Evolutionary conservation across 2,329 filamentous ascomycete genomes (phyloP).

Genomic region (Aspergillus udagawae): DNA sequence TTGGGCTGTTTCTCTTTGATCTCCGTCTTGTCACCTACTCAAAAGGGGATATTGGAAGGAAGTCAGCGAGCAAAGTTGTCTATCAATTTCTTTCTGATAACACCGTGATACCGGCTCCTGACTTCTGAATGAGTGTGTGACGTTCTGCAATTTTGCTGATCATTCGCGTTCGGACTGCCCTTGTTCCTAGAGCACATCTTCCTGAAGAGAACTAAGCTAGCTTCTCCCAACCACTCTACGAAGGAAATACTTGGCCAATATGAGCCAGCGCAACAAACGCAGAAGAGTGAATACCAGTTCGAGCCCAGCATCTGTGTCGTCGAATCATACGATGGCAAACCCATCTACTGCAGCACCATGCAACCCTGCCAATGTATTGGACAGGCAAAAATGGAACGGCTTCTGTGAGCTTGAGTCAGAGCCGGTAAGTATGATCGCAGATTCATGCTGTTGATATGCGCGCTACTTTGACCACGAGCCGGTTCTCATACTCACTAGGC

Average conservation of each 20-base stretch:
- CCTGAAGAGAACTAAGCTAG: neutral
- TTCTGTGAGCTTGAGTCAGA: slow-evolving; percentile 79
- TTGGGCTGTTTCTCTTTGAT: neutral
- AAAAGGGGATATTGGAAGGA: neutral
- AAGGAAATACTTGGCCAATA: slow-evolving; percentile 8
- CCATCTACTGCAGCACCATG: slow-evolving; percentile 13
- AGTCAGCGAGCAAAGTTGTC: neutral
- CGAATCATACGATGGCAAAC: slow-evolving; percentile 5
- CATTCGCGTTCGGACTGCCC: neutral
- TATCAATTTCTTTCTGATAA: neutral
- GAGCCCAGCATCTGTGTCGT: slow-evolving; percentile 11
- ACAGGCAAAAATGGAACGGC: slow-evolving; percentile 44
- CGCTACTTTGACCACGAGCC: neutral
- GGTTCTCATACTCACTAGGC: slow-evolving; percentile 46
- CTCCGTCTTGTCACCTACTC: neutral
- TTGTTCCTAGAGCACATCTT: neutral
- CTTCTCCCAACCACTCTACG: neutral
- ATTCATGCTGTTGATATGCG: slow-evolving; percentile 1
- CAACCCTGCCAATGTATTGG: slow-evolving; percentile 28
- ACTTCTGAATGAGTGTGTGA: neutral
- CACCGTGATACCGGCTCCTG: neutral
- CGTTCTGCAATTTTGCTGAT: neutral
- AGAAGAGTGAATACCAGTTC: slow-evolving; percentile 21
- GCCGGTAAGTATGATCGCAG: slow-evolving; percentile 55
- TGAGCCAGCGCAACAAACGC: slow-evolving; percentile 29